phyloP scores from a whole-genome alignment of 805 yeast genomes.

The Wickerhamiella qilinensis region DNA sequence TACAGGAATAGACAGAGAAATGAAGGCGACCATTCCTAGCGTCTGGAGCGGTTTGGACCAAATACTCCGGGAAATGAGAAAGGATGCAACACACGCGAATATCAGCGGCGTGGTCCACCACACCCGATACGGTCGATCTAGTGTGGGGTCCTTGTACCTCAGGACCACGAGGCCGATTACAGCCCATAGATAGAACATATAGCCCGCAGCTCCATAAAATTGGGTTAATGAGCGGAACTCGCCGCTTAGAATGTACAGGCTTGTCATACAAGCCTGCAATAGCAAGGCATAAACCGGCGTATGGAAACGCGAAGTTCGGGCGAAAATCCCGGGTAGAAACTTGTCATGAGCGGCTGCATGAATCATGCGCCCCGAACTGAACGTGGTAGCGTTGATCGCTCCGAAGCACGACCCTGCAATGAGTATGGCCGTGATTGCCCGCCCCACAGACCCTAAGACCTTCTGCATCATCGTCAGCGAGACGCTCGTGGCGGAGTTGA shows the following conservation, averaged over 20 bases:
- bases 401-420: slow-evolving; percentile 27
- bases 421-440: slow-evolving; percentile 19
- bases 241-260: slow-evolving; percentile 22
- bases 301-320: slow-evolving; percentile 12
- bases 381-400: slow-evolving; percentile 25
- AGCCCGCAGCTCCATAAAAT: slow-evolving; percentile 24
- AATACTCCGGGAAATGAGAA: slow-evolving; percentile 20
- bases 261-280: slow-evolving; percentile 20
- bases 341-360: slow-evolving; percentile 24
- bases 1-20: slow-evolving; percentile 19
- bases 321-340: slow-evolving; percentile 20
- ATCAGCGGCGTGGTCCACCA: slow-evolving; percentile 23
- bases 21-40: slow-evolving; percentile 16
- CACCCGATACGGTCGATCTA: slow-evolving; percentile 24
- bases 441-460: slow-evolving; percentile 18
- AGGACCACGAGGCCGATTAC: slow-evolving; percentile 25
- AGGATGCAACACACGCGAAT: slow-evolving; percentile 25
- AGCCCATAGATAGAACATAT: slow-evolving; percentile 20
- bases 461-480: slow-evolving; percentile 21
- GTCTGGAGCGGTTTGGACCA: slow-evolving; percentile 22
- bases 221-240: slow-evolving; percentile 23
- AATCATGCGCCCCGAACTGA: slow-evolving; percentile 23
- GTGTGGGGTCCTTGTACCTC: slow-evolving; percentile 21
- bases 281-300: slow-evolving; percentile 23
- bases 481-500: slow-evolving; percentile 22